A percentile compares a stretch with the other conserved stretches of the same genome.
Evolutionary conservation across 2,329 filamentous ascomycete species (phyloP).

Genomic region (Arthrinium phaeospermum): DNA sequence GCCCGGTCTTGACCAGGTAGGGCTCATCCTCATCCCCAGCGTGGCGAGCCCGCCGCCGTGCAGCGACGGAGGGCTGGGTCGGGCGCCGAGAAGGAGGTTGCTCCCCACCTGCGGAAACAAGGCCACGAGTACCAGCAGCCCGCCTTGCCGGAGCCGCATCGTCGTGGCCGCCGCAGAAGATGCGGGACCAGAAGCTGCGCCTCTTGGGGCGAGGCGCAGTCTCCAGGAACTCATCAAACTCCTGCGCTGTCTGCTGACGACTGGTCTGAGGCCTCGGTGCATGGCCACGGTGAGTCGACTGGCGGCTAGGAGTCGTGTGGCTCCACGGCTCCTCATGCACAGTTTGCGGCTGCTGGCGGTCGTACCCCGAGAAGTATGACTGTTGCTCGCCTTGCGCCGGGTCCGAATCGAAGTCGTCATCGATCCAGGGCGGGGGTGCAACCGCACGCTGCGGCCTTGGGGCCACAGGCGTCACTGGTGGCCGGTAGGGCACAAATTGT

Average conservation of each 20-base stretch:
- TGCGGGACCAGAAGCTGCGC: neutral
- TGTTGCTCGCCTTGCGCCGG: neutral
- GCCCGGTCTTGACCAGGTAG: neutral
- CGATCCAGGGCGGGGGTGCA: neutral
- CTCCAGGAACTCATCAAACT: neutral
- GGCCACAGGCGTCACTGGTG: neutral
- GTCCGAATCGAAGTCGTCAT: neutral
- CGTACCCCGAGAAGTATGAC: neutral
- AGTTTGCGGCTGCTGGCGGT: neutral
- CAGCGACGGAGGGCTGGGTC: neutral
- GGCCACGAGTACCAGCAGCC: neutral
- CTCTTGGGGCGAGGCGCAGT: neutral
- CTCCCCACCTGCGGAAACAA: neutral
- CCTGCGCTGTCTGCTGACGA: no score
- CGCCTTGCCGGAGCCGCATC: neutral
- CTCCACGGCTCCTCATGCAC: neutral
- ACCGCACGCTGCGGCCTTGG: neutral
- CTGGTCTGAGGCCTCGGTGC: neutral
- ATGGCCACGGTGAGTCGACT: neutral
- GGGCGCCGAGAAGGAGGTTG: neutral
- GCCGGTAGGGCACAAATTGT: neutral
- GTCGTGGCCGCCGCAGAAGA: neutral
- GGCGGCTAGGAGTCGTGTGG: neutral
- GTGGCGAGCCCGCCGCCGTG: neutral
- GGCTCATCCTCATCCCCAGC: neutral